Evolutionary conservation across 2,329 filamentous ascomycete genomes (phyloP).

Genomic region (Verticillium isaacii): DNA sequence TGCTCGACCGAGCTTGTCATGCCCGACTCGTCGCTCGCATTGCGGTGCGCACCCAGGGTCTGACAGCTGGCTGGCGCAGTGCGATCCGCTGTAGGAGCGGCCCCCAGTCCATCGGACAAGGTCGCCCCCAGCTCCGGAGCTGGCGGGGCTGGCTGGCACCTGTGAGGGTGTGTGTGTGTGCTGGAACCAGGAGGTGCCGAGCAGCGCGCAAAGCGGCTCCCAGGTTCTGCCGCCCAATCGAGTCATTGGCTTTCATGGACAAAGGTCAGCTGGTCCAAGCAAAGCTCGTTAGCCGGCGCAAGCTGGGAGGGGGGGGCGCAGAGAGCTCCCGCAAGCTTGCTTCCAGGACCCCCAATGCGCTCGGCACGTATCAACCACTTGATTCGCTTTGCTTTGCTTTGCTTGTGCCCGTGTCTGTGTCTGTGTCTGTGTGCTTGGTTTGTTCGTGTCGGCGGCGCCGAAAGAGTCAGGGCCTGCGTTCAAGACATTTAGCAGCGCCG

Average conservation of each 20-base stretch:
- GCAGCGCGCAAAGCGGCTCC: not conserved
- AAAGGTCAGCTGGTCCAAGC: constrained; percentile 1
- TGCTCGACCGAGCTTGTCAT: not conserved
- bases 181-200: not conserved
- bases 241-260: constrained; percentile 2
- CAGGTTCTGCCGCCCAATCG: constrained; percentile 2
- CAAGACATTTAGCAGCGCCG: not conserved
- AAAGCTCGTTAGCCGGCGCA: not conserved
- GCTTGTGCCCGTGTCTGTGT: not conserved
- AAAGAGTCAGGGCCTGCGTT: not conserved
- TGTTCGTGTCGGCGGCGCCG: not conserved
- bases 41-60: not conserved
- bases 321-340: not conserved
- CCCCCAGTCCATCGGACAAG: not conserved
- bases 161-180: not conserved
- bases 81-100: not conserved
- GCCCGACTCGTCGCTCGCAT: not conserved
- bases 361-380: not conserved
- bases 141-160: not conserved
- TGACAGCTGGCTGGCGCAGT: not conserved
- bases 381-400: not conserved
- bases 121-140: not conserved
- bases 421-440: not conserved
- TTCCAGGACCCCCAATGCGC: not conserved
- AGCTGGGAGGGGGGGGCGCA: not conserved